Evolutionary conservation across 192 early-diverging fungal genomes (phyloP).

Genomic region (Linnemannia zychae): DNA sequence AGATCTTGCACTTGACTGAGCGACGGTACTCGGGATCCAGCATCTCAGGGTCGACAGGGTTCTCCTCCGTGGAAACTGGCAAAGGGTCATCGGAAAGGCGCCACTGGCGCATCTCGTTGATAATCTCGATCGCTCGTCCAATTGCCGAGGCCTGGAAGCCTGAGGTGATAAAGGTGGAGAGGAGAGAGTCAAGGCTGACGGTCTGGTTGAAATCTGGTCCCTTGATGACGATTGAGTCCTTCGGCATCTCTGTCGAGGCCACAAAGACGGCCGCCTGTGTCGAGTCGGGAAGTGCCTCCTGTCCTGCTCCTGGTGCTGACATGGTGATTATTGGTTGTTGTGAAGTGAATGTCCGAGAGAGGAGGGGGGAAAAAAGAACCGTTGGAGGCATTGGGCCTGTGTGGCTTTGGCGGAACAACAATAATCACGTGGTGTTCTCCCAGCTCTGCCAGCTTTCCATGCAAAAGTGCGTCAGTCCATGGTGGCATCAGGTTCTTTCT

Average conservation of each 20-base stretch:
- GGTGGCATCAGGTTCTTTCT: not conserved
- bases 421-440: not conserved
- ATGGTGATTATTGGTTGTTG: not conserved
- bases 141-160: slow-evolving; percentile 96
- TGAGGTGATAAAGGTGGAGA: slow-evolving; percentile 79
- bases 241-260: slow-evolving; percentile 78
- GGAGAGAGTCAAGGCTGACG: slow-evolving; percentile 79
- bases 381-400: not conserved
- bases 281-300: slow-evolving; percentile 28
- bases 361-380: not conserved
- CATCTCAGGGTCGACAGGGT: slow-evolving; percentile 62
- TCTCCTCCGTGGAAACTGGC: slow-evolving; percentile 18
- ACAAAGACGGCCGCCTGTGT: slow-evolving; percentile 73
- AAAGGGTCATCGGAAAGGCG: slow-evolving; percentile 89
- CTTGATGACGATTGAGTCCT: slow-evolving; percentile 71
- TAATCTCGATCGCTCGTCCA: slow-evolving; percentile 88
- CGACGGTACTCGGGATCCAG: slow-evolving; percentile 72
- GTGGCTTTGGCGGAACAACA: slow-evolving; percentile 3
- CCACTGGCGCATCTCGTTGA: slow-evolving; percentile 94
- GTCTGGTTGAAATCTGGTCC: slow-evolving; percentile 97
- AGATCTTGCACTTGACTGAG: slow-evolving; percentile 93
- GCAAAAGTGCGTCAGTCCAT: not conserved
- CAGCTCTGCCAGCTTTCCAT: not conserved
- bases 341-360: not conserved
- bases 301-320: slow-evolving; percentile 34